These are phyloP conservation scores for Bipolaris zeicola DNA, from an alignment of 2,329 filamentous ascomycete species.

Conservation along the genomic window DNA sequence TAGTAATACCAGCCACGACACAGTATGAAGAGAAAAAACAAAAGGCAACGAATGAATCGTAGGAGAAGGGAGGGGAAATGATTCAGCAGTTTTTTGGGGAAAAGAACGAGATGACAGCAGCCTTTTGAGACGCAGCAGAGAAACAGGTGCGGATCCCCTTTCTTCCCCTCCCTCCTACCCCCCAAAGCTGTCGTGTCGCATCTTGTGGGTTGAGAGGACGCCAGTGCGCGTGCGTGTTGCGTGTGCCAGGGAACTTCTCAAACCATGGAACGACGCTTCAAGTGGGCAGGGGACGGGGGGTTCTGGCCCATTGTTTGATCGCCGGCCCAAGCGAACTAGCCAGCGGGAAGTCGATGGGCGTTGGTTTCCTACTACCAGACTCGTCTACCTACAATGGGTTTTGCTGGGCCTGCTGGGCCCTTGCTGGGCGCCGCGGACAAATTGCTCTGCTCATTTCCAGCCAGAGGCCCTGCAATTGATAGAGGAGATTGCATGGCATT, in stretches of 20 bases:
- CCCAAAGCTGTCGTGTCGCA: slow-evolving; percentile 19
- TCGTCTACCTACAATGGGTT: too few species aligned
- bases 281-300: slow-evolving; percentile 3
- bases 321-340: slow-evolving; percentile 31
- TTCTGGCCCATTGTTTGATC: slow-evolving; percentile 34
- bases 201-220: slow-evolving; percentile 13
- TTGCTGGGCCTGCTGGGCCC: not conserved
- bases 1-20: not conserved
- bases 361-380: too few species aligned
- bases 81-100: slow-evolving; percentile 1
- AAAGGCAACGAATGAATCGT: slow-evolving; percentile 21
- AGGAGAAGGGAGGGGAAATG: slow-evolving; percentile 6
- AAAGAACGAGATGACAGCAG: slow-evolving; percentile 4
- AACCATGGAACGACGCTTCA: slow-evolving; percentile 8
- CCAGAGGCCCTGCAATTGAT: slow-evolving; percentile 16
- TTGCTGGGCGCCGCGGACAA: slow-evolving; percentile 20
- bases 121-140: slow-evolving; percentile 4
- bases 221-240: slow-evolving; percentile 25
- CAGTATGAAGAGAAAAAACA: not conserved
- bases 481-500: slow-evolving; percentile 3
- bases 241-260: slow-evolving; percentile 16
- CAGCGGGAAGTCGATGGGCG: slow-evolving; percentile 11
- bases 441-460: slow-evolving; percentile 18
- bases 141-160: not conserved
- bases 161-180: not conserved